Evolutionary conservation across 208 protist species (phyloP).

Genomic region (Angomonas deanei): DNA sequence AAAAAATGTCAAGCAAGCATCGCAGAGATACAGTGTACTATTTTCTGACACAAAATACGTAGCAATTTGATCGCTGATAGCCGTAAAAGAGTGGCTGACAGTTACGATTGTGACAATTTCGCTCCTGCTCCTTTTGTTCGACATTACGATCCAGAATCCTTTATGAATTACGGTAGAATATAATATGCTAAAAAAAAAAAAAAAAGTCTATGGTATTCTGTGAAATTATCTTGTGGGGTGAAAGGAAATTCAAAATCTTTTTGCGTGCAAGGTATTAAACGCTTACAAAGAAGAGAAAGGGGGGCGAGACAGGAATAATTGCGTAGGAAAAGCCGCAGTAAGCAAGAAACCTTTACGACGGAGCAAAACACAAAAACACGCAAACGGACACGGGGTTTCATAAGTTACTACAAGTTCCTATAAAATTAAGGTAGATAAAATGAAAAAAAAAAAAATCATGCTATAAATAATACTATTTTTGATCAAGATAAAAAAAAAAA

Average conservation of each 20-base stretch:
- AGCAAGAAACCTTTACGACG: too few species aligned
- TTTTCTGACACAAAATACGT: conserved; percentile 13
- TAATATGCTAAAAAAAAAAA: conserved; percentile 3
- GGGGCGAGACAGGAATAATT: too few species aligned
- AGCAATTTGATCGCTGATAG: background rate
- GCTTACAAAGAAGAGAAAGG: too few species aligned
- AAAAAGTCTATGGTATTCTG: background rate
- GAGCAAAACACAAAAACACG: background rate
- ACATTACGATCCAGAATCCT: conserved; percentile 9
- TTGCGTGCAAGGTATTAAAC: too few species aligned
- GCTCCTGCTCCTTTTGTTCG: background rate
- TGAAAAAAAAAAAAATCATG: conserved; percentile 13
- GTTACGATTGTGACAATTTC: conserved; percentile 26
- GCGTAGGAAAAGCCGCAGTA: too few species aligned
- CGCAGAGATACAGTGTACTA: conserved; percentile 41
- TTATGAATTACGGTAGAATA: conserved; percentile 3
- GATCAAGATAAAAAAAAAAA: conserved; percentile 15
- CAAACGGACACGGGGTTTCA: background rate
- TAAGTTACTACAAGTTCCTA: background rate
- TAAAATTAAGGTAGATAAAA: background rate
- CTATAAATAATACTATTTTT: conserved; percentile 8
- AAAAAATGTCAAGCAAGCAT: conserved; percentile 55
- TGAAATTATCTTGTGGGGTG: too few species aligned
- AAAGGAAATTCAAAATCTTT: too few species aligned
- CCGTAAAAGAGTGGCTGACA: conserved; percentile 24